These are phyloP conservation scores for Exophiala lecanii-corni DNA, from an alignment of 2,329 filamentous ascomycete species.

Conservation along the genomic window DNA sequence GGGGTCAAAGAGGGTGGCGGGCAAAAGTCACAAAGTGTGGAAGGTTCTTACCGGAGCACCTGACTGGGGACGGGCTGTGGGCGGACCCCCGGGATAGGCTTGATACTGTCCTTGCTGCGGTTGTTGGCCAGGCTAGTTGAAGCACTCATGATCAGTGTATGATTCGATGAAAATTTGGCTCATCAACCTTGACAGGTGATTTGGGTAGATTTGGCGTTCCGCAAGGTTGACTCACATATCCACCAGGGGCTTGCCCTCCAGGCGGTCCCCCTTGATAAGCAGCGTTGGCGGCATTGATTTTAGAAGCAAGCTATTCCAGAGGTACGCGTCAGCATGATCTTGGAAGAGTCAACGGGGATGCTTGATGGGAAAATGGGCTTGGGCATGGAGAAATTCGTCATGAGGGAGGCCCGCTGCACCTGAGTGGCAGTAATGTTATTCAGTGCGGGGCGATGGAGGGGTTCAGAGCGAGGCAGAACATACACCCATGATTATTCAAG, in stretches of 20 bases:
- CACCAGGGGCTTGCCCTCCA: constrained; percentile 33
- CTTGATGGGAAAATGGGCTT: neutral
- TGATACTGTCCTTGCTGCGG: constrained; percentile 49
- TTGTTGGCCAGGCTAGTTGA: constrained; percentile 24
- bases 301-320: constrained; percentile 31
- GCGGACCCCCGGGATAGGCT: constrained; percentile 47
- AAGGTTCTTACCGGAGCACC: constrained; percentile 32
- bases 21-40: constrained; percentile 7
- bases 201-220: constrained; percentile 10
- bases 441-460: constrained; percentile 3
- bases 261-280: constrained; percentile 30
- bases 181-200: constrained; percentile 11
- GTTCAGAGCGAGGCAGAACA: constrained; percentile 11
- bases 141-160: constrained; percentile 6
- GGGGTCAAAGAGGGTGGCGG: constrained; percentile 17
- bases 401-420: constrained; percentile 12
- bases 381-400: constrained; percentile 1
- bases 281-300: constrained; percentile 36
- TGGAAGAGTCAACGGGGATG: constrained; percentile 4
- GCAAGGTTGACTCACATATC: constrained; percentile 48
- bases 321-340: constrained; percentile 22
- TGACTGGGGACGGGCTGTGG: constrained; percentile 21
- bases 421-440: neutral
- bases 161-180: constrained; percentile 7
- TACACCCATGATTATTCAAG: constrained; percentile 26